A percentile compares a stretch with the other conserved stretches of the same genome.
Conservation (phyloP, 768 basidiomycete genomes). For the Mycena galopus region DNA sequence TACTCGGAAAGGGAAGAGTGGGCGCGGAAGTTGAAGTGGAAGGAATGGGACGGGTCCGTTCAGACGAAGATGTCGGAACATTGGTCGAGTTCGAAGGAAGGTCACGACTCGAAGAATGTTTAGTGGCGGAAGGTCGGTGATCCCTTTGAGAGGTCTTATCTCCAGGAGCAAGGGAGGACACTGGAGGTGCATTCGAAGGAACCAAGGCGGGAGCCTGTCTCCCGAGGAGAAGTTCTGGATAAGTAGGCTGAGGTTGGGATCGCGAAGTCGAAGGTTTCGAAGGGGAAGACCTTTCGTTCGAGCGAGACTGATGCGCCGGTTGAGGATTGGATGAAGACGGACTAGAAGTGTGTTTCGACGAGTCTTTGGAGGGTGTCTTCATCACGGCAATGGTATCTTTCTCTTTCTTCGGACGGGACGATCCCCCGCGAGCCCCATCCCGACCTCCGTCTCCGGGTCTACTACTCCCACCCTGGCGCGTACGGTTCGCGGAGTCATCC, state of each 20-base stretch:
- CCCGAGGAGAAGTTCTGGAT: slow-evolving; percentile 2
- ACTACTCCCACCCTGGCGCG: slow-evolving; percentile 1
- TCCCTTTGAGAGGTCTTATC: slow-evolving; percentile 10
- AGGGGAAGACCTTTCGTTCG: slow-evolving; percentile 12
- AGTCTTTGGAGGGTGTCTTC: slow-evolving; percentile 35
- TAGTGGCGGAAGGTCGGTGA: not conserved
- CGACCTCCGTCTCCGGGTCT: slow-evolving; percentile 13
- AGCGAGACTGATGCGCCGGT: slow-evolving; percentile 16
- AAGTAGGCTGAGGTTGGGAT: not conserved
- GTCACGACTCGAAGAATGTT: not conserved
- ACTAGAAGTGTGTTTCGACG: slow-evolving; percentile 25
- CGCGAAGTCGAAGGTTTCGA: slow-evolving; percentile 15
- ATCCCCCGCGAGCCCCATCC: not conserved
- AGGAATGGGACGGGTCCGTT: slow-evolving; percentile 3
- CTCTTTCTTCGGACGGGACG: slow-evolving; percentile 33
- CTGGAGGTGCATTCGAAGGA: not conserved
- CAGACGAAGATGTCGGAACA: not conserved
- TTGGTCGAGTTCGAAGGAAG: not conserved
- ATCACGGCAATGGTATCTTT: slow-evolving; percentile 27
- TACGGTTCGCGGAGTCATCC: slow-evolving; percentile 21
- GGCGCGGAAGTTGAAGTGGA: not conserved
- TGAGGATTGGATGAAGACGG: slow-evolving; percentile 13
- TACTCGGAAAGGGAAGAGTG: slow-evolving; percentile 5
- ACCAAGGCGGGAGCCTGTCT: not conserved
- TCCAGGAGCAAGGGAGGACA: not conserved